Evolutionary conservation across 2,329 filamentous ascomycete species (phyloP), one percentile per base, ranked within the genome.

Genomic region (Aspergillus thermomutatus): DNA sequence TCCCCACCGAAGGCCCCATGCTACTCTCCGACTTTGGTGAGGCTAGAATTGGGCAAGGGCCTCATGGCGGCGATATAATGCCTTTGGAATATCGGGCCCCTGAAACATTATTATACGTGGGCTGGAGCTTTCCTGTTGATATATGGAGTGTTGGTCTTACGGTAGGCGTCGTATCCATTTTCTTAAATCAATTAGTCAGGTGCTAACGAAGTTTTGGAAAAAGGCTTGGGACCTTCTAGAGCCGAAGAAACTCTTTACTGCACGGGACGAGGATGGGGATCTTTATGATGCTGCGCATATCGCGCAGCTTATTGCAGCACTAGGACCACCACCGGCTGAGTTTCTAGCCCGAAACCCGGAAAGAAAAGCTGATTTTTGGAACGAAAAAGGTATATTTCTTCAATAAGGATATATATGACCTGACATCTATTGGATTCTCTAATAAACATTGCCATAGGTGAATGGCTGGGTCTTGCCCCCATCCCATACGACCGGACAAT

Each of bases 191-290:
- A n/a, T n/a, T n/a, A n/a, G n/a, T n/a, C n/a, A n/a, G n/a, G n/a
- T n/a, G n/a, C n/a, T n/a, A n/a, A n/a, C n/a, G n/a, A n/a, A n/a
- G n/a, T n/a, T n/a, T n/a, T n/a, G n/a, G n/a, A n/a, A n/a, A 55
- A 45, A 79, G 78, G 71, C 77, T 4, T 81, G 78, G 78, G 75
- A 80, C 51, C 47, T 81, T 1, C 78, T 79, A 31, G 72, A 79
- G 62, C 70, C 75, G 4, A 62, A 64, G 1, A 70, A 68, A 40
- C 63, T 81, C 21, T 82, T 80, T 57, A 67, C 67, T 11, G 67
- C 73, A n/a, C 34, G 66, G 0, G 75, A 79, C 40, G 67, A 70
- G 1, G 69, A 76, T 53, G 51, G 60, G 21, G 53, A 75, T 23
- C 63, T 57, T 0, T 80, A 79, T 49, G 66, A 72, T 14, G 74